phyloP scores from a whole-genome alignment of 148 eudicot species.

The Oxyria digyna region DNA sequence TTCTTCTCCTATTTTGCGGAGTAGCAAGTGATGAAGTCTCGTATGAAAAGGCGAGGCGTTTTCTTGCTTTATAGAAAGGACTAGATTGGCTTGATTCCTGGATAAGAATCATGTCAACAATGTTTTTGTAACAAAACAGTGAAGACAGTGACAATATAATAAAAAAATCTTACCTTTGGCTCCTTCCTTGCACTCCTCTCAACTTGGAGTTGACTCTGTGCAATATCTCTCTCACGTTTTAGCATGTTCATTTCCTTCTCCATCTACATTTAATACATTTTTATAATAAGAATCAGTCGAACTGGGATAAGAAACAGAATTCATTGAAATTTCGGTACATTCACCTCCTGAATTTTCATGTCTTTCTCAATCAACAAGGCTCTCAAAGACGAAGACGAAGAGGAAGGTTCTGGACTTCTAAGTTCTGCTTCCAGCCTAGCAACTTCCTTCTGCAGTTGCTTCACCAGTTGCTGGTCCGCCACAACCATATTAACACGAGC shows the following conservation, averaged over 20 bases:
- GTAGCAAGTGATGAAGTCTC: slow-evolving; percentile 18
- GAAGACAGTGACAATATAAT: not conserved
- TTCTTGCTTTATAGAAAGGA: slow-evolving; percentile 53
- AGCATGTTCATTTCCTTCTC: slow-evolving; percentile 82
- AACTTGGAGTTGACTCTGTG: slow-evolving; percentile 58
- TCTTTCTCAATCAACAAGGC: slow-evolving; percentile 66
- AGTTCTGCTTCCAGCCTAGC: slow-evolving; percentile 90
- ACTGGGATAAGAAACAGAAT: not conserved
- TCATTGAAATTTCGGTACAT: not conserved
- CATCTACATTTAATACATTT: slow-evolving; percentile 35
- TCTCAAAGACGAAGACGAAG: slow-evolving; percentile 37
- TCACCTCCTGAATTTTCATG: slow-evolving; percentile 64
- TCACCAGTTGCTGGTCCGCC: slow-evolving; percentile 68
- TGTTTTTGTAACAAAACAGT: not conserved
- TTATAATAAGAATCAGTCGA: slow-evolving; percentile 4
- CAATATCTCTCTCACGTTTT: slow-evolving; percentile 66
- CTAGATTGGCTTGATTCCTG: slow-evolving; percentile 47
- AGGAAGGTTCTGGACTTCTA: slow-evolving; percentile 73
- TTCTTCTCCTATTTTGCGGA: slow-evolving; percentile 22
- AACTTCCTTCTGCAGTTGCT: slow-evolving; percentile 80
- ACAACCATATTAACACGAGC: slow-evolving; percentile 96
- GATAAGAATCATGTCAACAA: not conserved
- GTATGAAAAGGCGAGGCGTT: slow-evolving; percentile 45
- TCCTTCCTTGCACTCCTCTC: slow-evolving; percentile 69
- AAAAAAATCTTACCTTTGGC: slow-evolving; percentile 41